Percentiles rank a stretch among this genome's conserved stretches.
Conservation (phyloP, 73 alveolate genomes). For the Paramecium tetraurelia region DNA sequence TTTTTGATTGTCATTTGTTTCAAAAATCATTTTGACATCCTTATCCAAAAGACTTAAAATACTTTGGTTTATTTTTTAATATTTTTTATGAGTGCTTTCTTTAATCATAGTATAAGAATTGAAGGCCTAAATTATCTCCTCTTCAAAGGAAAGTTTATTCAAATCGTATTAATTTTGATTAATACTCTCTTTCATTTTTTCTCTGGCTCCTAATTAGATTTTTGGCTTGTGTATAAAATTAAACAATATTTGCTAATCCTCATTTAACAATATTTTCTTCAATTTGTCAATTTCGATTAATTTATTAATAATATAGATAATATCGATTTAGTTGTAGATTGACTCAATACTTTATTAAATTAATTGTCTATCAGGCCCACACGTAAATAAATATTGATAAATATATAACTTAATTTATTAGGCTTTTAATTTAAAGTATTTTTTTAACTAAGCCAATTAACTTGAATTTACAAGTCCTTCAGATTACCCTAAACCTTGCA, state of each 20-base stretch:
- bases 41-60: not conserved
- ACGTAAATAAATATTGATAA: not conserved
- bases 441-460: not conserved
- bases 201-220: not conserved
- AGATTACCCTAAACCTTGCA: not conserved
- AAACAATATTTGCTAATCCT: not conserved
- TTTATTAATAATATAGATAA: not conserved
- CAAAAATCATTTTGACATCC: not conserved
- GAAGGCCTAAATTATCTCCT: not conserved
- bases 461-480: not conserved
- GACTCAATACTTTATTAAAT: not conserved
- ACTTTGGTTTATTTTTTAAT: not conserved
- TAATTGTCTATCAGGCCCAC: not conserved
- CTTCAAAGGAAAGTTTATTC: not conserved
- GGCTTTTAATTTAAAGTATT: not conserved
- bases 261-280: not conserved
- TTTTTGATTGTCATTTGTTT: not conserved
- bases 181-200: not conserved
- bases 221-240: not conserved
- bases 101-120: not conserved
- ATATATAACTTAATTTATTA: not conserved
- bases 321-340: not conserved
- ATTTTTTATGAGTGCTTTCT: not conserved
- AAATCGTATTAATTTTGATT: not conserved
- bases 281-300: not conserved